Percentiles rank a stretch among this genome's conserved stretches.
phyloP scores from a whole-genome alignment of 768 basidiomycete species.

The Nidularia pulvinata region DNA sequence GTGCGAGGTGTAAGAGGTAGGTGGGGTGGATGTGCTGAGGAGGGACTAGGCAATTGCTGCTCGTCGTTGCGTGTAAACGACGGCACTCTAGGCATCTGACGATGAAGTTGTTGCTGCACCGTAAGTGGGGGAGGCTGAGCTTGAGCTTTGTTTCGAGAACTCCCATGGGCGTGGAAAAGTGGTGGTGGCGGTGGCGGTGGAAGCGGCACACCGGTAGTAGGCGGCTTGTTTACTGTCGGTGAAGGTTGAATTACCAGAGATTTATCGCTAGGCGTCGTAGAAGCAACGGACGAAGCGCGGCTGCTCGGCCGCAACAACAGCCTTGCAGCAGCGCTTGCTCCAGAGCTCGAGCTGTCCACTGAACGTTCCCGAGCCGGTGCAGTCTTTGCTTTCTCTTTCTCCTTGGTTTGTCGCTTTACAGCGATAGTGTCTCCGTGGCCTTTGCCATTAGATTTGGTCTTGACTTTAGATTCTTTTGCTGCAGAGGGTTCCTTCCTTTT shows the following conservation, averaged over 20 bases:
- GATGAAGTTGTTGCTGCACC: constrained; percentile 11
- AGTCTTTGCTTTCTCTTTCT: constrained; percentile 31
- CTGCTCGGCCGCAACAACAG: constrained; percentile 28
- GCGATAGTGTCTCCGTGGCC: constrained; percentile 2
- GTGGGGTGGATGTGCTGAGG: not conserved
- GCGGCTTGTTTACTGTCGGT: constrained; percentile 23
- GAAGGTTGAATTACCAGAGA: constrained; percentile 18
- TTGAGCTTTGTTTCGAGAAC: constrained; percentile 2
- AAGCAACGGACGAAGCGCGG: constrained; percentile 50
- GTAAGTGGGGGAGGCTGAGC: constrained; percentile 1
- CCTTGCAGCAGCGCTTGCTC: constrained; percentile 32
- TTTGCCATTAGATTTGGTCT: too few species aligned
- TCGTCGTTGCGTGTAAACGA: not conserved
- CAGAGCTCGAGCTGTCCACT: constrained; percentile 29
- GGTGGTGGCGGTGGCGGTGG: constrained; percentile 19
- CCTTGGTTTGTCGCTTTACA: constrained; percentile 20
- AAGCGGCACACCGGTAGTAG: constrained; percentile 9
- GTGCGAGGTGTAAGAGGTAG: constrained; percentile 11
- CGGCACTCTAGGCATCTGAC: constrained; percentile 5
- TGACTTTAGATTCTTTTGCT: constrained; percentile 6
- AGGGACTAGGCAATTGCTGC: not conserved
- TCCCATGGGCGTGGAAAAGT: constrained; percentile 36
- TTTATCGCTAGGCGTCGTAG: constrained; percentile 25
- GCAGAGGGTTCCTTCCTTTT: not conserved
- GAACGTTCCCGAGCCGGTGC: constrained; percentile 11